Evolutionary conservation across 1,139 yeast species (phyloP).

Genomic region (Protomyces lactucae-debilis): DNA sequence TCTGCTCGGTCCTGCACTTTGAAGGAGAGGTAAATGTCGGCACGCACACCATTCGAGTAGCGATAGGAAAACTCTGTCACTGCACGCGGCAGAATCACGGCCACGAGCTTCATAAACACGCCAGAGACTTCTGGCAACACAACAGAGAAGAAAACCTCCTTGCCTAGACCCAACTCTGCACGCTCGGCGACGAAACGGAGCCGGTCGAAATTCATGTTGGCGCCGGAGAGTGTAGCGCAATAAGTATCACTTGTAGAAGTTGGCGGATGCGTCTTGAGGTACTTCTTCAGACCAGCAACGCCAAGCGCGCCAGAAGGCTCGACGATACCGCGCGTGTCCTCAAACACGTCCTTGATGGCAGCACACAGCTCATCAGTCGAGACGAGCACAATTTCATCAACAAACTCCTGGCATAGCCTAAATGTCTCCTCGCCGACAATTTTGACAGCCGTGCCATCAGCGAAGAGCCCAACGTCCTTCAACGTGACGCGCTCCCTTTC

Average conservation of each 20-base stretch:
- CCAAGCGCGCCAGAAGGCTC: constrained; percentile 97
- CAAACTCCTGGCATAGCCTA: constrained; percentile 67
- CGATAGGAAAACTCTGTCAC: constrained; percentile 94
- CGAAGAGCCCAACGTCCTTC: constrained; percentile 84
- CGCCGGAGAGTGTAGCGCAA: constrained; percentile 87
- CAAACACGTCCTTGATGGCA: constrained; percentile 92
- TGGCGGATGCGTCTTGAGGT: constrained; percentile 60
- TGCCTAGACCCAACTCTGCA: constrained; percentile 96
- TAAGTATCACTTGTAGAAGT: constrained; percentile 49
- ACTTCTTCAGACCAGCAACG: constrained; percentile 90
- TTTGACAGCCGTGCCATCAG: constrained; percentile 99
- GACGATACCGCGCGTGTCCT: constrained; percentile 86
- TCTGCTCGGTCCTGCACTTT: constrained; percentile 69
- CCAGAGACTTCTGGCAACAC: constrained; percentile 92
- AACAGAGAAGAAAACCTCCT: constrained; percentile 84
- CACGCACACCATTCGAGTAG: constrained; percentile 49
- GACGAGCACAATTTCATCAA: constrained; percentile 84
- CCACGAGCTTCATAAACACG: constrained; percentile 70
- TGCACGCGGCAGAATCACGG: constrained; percentile 73
- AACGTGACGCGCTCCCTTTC: constrained; percentile 53
- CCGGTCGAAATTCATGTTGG: constrained; percentile 96
- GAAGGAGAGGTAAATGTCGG: constrained; percentile 83
- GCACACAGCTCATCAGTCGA: constrained; percentile 96
- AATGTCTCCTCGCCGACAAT: constrained; percentile 86
- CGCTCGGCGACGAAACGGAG: constrained; percentile 95